Evolutionary conservation across 2,329 filamentous ascomycete species (phyloP).

Genomic region (Alternaria conjuncta): DNA sequence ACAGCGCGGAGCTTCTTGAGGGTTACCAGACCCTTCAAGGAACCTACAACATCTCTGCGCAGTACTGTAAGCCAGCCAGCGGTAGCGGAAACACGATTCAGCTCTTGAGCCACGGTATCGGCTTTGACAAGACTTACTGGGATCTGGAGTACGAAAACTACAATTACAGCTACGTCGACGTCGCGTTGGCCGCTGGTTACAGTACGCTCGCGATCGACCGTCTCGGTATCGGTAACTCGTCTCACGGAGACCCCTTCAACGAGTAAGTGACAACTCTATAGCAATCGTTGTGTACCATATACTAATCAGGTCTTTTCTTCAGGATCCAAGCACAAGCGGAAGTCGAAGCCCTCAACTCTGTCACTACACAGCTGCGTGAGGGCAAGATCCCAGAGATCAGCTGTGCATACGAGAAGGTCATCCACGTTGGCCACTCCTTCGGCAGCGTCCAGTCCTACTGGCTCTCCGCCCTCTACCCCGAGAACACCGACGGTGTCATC

Average conservation of each 20-base stretch:
- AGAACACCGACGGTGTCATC: slow-evolving; percentile 63
- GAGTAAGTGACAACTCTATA: slow-evolving; percentile 40
- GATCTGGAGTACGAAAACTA: slow-evolving; percentile 63
- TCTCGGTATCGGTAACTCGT: slow-evolving; percentile 65
- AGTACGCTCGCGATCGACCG: slow-evolving; percentile 68
- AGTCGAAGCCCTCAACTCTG: slow-evolving; percentile 61
- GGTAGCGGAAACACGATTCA: slow-evolving; percentile 49
- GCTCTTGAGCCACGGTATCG: slow-evolving; percentile 62
- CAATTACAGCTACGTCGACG: slow-evolving; percentile 68
- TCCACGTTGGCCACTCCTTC: slow-evolving; percentile 70
- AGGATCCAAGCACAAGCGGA: slow-evolving; percentile 64
- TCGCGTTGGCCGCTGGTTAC: slow-evolving; percentile 63
- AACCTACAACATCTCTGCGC: slow-evolving; percentile 64
- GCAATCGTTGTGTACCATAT: no score
- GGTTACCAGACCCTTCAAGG: slow-evolving; percentile 60
- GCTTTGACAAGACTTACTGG: slow-evolving; percentile 67
- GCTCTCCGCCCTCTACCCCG: slow-evolving; percentile 60
- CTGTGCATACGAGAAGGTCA: slow-evolving; percentile 51
- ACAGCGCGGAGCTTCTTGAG: slow-evolving; percentile 52
- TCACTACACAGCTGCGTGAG: slow-evolving; percentile 59
- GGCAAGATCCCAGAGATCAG: slow-evolving; percentile 55
- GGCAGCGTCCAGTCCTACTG: slow-evolving; percentile 65
- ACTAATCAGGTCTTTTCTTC: background rate
- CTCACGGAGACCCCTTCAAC: slow-evolving; percentile 64
- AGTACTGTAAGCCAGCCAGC: slow-evolving; percentile 65